Conservation (phyloP, 129 eudicot genomes). For the Apium graveolens region DNA sequence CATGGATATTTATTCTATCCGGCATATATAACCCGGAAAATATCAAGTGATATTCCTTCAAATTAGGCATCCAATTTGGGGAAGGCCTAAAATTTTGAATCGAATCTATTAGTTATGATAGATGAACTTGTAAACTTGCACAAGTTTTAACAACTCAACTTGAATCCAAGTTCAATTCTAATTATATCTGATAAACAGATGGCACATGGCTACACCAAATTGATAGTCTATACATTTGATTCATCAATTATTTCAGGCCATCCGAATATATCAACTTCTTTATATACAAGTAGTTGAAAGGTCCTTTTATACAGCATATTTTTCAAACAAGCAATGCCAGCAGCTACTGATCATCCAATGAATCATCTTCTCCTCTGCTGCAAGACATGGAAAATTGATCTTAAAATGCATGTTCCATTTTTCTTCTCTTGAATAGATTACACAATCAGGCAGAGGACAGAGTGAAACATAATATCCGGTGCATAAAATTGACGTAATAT, state of each 20-base stretch:
- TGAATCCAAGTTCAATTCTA: neutral
- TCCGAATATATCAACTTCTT: neutral
- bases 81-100: neutral
- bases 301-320: neutral
- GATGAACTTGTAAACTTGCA: neutral
- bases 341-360: neutral
- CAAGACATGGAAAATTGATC: constrained; percentile 9
- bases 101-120: neutral
- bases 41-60: too few relatives aligned
- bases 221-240: constrained; percentile 1
- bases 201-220: constrained; percentile 4
- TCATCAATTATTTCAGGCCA: too few relatives aligned
- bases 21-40: too few relatives aligned
- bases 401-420: neutral
- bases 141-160: neutral
- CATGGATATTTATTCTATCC: neutral
- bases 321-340: constrained; percentile 11
- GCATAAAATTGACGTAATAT: too few relatives aligned
- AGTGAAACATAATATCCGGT: neutral
- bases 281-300: constrained; percentile 13
- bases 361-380: constrained; percentile 4
- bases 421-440: neutral
- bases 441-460: neutral
- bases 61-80: neutral
- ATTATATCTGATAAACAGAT: neutral